Base-by-base conservation (phyloP, 2,329 filamentous ascomycete species). In the Diaporthe sp. region DNA sequence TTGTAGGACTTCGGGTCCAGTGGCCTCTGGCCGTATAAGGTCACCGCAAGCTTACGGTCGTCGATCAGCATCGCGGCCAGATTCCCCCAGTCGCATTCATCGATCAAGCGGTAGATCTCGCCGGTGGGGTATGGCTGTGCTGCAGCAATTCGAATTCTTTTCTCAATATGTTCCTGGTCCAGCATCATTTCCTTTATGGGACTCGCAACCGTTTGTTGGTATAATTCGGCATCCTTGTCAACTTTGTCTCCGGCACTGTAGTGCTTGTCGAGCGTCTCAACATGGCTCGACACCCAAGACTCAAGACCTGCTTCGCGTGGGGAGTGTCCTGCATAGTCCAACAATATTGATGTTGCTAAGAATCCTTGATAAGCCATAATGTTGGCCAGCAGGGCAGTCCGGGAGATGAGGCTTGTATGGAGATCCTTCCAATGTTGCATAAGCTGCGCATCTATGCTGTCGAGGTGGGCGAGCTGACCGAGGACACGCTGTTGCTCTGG, bases 1-100 rank as follows among this genome's bases (percentile, higher is more conserved):
- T 22, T n/a, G 9, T 67, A 31, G 4, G 10, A 31, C 2, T 7
- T 12, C 12, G 42, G 8, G 25, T 34, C 42, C 17, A 49, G 13
- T 22, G 61, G 25, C n/a, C 49, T 49, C 25, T 34, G 15, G 42
- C 25, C n/a, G 17, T 22, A 34, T 3, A 49, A 47, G 61, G 61
- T 34, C n/a, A 47, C 61, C 9, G 61, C 61, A 31, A 67, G 61
- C 61, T 49, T 5, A 9, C 61, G 61, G 61, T 67, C 61, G 28
- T 17, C 10, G 8, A 34, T n/a, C 25, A 67, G 61, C 61, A 67
- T 67, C 25, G 17, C 20, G 6, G 61, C 61, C 20, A 60, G 55
- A 37, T 17, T 34, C 55, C 15, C 17, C 31, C 28, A 60, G 55
- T 60, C 17, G 28, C 55, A 37, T 37, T 60, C 28, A 34, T 60